Evolutionary conservation across 139 green algal species (phyloP).

Genomic region (Pycnococcus provasolii): DNA sequence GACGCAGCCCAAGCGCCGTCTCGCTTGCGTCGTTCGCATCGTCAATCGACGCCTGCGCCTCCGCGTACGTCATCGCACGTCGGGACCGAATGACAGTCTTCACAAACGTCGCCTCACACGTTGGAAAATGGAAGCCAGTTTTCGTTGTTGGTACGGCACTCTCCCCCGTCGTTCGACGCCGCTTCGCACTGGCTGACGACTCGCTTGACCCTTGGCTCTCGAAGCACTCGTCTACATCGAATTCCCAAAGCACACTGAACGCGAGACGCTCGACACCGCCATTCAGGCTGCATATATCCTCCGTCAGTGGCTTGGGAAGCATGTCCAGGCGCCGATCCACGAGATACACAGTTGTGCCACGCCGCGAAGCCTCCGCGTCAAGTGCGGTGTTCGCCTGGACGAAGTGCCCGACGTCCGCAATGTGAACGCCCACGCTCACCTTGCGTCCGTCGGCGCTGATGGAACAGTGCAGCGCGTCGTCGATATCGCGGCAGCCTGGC

Average conservation of each 20-base stretch:
- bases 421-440: conserved; percentile 30
- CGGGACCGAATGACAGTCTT: conserved; percentile 68
- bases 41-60: conserved; percentile 86
- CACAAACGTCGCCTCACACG: conserved; percentile 44
- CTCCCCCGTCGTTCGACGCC: not conserved
- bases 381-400: conserved; percentile 33
- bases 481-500: conserved; percentile 40
- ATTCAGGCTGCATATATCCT: conserved; percentile 43
- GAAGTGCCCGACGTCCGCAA: conserved; percentile 48
- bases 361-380: conserved; percentile 34
- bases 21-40: conserved; percentile 35
- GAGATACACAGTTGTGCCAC: conserved; percentile 43
- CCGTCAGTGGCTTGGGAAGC: conserved; percentile 42
- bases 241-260: conserved; percentile 37
- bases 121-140: conserved; percentile 1
- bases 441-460: not conserved
- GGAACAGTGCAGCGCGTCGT: conserved; percentile 46
- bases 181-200: not conserved
- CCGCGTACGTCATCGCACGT: conserved; percentile 78
- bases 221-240: not conserved
- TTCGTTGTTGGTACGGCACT: not conserved
- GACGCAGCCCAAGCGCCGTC: conserved; percentile 40
- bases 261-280: conserved; percentile 37
- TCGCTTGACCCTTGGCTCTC: too few species aligned
- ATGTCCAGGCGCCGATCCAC: conserved; percentile 48